Base-by-base conservation (phyloP, 2,329 filamentous ascomycete genomes). In the Mycosphaerella sp. region DNA sequence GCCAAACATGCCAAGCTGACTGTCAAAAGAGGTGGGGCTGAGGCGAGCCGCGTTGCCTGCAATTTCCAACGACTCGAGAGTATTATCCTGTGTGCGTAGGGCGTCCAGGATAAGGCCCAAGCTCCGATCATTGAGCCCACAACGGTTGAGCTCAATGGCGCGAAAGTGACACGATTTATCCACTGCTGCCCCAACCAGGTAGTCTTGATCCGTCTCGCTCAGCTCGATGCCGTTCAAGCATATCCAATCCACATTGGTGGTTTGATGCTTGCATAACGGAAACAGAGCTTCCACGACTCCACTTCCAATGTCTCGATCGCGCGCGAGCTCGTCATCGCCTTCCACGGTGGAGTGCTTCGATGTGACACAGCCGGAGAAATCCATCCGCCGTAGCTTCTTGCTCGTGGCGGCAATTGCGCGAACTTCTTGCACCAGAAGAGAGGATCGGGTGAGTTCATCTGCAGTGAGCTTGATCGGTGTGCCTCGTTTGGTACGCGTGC, bases 161-260 rank as follows among this genome's bases (percentile, higher is more conserved):
- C 85, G 80, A 50, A 88, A 74, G 62, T 84, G 81, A 53, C 83
- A 85, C 26, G 74, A 74, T 59, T 78, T 76, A 56, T 86, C 82
- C 1, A 84, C 83, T 8, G 84, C 81, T n/a, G 84, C 83, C 59
- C 83, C 83, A 43, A 86, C 81, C 44, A 85, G 63, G 60, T 80
- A 80, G 58, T 87, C 85, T 50, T 87, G 72, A 68, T 88, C 85
- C 0, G 82, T 81, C 51, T 88, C 85, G 40, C 82, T 83, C n/a
- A 88, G 76, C 56, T 80, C 78, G 57, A 87, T 84, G 10, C 83
- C 83, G 56, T 82, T 87, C 55, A 88, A 70, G 21, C 80, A 76
- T 50, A 88, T 79, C 84, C 85, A 88, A 65, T 86, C 82, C 14
- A 87, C 80, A 62, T 83, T 85, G 0, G 85, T 87, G 23, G 83